phyloP scores from a whole-genome alignment of 306 rosid genomes.

The Cyamopsis tetragonoloba region DNA sequence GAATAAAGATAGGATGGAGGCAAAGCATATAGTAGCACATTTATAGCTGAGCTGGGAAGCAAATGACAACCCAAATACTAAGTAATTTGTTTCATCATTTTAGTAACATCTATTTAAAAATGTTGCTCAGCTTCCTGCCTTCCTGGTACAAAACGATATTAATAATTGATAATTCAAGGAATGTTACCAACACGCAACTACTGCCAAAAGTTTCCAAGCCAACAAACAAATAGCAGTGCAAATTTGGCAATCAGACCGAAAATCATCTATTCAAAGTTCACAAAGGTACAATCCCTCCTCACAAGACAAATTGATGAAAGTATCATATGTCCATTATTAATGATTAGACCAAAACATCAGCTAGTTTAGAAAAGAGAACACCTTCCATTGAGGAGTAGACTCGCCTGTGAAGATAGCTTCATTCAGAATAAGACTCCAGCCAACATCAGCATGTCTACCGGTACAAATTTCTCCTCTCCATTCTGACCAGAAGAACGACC shows the following conservation, averaged over 20 bases:
- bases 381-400: constrained; percentile 99
- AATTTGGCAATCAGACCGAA: not conserved
- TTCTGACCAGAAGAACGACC: constrained; percentile 81
- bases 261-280: not conserved
- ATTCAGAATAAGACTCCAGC: constrained; percentile 95
- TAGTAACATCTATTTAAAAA: not conserved
- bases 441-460: constrained; percentile 97
- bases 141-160: no score
- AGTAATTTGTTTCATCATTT: not conserved
- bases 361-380: constrained; percentile 45
- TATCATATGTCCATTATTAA: not conserved
- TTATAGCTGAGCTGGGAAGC: not conserved
- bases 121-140: not conserved
- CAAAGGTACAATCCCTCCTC: not conserved
- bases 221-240: not conserved
- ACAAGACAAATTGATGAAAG: not conserved
- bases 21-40: not conserved
- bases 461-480: constrained; percentile 95
- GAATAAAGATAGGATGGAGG: not conserved
- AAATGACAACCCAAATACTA: not conserved
- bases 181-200: not conserved
- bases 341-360: constrained; percentile 4
- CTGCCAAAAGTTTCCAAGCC: not conserved
- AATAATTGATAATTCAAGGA: no score
- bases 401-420: constrained; percentile 99